Percentiles rank a stretch among this genome's conserved stretches.
Evolutionary conservation across 2,329 filamentous ascomycete genomes (phyloP).

Genomic region (Penicillium sp.): DNA sequence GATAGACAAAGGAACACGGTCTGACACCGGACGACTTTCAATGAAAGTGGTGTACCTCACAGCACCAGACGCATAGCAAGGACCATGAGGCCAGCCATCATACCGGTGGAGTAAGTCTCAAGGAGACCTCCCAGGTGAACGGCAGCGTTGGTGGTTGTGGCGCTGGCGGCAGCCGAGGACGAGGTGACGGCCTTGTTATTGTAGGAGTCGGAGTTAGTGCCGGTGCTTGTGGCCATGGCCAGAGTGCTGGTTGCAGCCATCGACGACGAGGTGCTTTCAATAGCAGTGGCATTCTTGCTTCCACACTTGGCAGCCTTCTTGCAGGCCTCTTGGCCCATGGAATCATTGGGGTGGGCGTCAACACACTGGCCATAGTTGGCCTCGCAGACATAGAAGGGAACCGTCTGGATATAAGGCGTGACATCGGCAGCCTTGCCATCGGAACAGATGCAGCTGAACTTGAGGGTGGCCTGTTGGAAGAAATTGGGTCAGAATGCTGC

Average conservation of each 20-base stretch:
- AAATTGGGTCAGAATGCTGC: neutral
- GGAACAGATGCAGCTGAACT: conserved; percentile 59
- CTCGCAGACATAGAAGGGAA: conserved; percentile 62
- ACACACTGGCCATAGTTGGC: conserved; percentile 53
- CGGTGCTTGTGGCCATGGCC: conserved; percentile 32
- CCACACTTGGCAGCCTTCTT: conserved; percentile 53
- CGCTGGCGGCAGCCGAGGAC: conserved; percentile 30
- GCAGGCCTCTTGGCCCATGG: conserved; percentile 51
- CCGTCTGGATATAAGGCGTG: conserved; percentile 55
- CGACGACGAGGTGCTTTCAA: conserved; percentile 23
- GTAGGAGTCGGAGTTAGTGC: conserved; percentile 13
- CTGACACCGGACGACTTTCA: conserved; percentile 4
- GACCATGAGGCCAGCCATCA: conserved; percentile 55
- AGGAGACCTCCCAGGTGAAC: conserved; percentile 45
- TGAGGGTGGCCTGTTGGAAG: conserved; percentile 40
- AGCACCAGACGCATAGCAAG: conserved; percentile 59
- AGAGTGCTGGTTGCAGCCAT: conserved; percentile 28
- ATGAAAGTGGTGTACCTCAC: conserved; percentile 38
- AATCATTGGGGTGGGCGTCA: conserved; percentile 45
- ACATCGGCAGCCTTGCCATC: conserved; percentile 58
- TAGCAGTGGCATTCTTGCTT: conserved; percentile 44
- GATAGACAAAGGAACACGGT: conserved; percentile 13
- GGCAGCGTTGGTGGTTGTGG: conserved; percentile 45
- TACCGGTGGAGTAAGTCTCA: conserved; percentile 51
- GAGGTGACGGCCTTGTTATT: conserved; percentile 27